Evolutionary conservation across 495 filamentous ascomycete genomes (phyloP).

Genomic region (Neurospora discreta): DNA sequence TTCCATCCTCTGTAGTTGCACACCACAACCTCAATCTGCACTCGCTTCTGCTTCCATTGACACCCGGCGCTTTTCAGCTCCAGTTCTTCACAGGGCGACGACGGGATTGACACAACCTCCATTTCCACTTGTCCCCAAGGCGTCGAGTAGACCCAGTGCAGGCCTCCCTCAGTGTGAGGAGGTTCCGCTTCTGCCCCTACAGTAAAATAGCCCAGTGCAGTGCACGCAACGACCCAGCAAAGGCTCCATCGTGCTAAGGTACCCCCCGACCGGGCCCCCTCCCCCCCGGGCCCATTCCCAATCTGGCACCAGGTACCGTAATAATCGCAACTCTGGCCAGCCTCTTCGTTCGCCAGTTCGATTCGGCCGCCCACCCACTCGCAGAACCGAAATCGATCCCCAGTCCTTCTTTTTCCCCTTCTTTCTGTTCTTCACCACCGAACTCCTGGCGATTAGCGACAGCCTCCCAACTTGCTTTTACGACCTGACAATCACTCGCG

Average conservation of each 20-base stretch:
- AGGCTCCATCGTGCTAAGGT: constrained; percentile 1
- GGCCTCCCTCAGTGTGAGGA: neutral
- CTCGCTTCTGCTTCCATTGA: neutral
- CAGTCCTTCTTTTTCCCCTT: constrained; percentile 6
- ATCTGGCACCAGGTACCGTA: constrained; percentile 15
- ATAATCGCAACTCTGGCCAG: constrained; percentile 21
- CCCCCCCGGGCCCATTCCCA: constrained; percentile 5
- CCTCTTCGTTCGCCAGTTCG: constrained; percentile 10
- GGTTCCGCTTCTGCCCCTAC: neutral
- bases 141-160: neutral
- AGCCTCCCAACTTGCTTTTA: neutral
- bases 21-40: neutral
- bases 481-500: neutral
- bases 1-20: neutral
- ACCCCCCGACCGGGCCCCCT: constrained; percentile 1
- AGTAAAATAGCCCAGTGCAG: neutral
- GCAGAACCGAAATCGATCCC: neutral
- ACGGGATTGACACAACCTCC: neutral
- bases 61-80: neutral
- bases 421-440: neutral
- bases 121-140: neutral
- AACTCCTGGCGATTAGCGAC: neutral
- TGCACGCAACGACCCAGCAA: constrained; percentile 10
- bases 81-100: neutral
- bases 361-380: constrained; percentile 6